These are phyloP conservation scores for Amphibolis antarctica DNA, from an alignment of 106 monocot species.

Conservation along the genomic window DNA sequence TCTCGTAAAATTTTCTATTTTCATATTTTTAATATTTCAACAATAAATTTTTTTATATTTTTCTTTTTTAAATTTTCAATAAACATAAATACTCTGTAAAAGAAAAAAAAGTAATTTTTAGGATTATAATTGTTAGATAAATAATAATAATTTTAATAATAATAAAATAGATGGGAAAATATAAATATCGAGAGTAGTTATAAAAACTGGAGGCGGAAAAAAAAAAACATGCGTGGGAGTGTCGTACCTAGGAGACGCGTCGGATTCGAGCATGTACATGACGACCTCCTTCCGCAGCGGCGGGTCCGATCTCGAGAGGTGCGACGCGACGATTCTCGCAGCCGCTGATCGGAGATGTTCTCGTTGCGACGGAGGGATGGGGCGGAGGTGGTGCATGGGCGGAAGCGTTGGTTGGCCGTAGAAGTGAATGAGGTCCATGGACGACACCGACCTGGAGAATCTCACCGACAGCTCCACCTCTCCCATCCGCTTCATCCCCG, in stretches of 20 bases:
- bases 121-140: too few relatives aligned
- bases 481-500: conserved; percentile 54
- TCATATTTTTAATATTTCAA: too few relatives aligned
- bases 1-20: too few relatives aligned
- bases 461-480: conserved; percentile 74
- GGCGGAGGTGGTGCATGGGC: conserved; percentile 60
- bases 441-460: conserved; percentile 33
- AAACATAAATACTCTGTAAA: too few relatives aligned
- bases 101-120: too few relatives aligned
- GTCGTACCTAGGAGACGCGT: conserved; percentile 24
- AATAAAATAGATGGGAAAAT: too few relatives aligned
- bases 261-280: conserved; percentile 46
- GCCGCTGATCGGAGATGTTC: conserved; percentile 54
- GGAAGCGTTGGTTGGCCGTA: conserved; percentile 68
- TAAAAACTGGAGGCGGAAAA: too few relatives aligned
- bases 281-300: conserved; percentile 55
- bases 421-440: conserved; percentile 40
- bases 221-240: too few relatives aligned
- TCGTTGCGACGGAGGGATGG: conserved; percentile 31
- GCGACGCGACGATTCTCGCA: conserved; percentile 47
- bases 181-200: too few relatives aligned
- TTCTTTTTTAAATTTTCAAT: too few relatives aligned
- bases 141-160: too few relatives aligned
- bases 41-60: too few relatives aligned
- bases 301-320: conserved; percentile 64